Evolutionary conservation across 495 filamentous ascomycete genomes (phyloP), one percentile per base, ranked within the genome.

Genomic region (Rostrohypoxylon terebratum): DNA sequence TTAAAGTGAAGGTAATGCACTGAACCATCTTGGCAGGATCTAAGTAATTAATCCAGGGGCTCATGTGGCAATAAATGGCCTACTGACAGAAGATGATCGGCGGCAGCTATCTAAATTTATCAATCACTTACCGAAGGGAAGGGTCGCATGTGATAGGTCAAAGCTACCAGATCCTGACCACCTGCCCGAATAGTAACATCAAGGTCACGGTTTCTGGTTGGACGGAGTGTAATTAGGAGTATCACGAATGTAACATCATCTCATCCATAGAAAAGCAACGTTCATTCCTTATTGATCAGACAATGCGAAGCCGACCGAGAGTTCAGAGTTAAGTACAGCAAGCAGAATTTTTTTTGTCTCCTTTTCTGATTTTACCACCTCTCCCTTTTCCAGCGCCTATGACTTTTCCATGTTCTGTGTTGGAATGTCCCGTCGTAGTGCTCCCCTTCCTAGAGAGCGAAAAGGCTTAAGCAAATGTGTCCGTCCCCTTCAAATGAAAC

Each of bases 181-280:
- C 69, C 69, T 72, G 69, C 69, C 69, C 69, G 59, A 72, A 72
- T 60, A 23, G 69, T 72, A 50, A 60, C 42, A 45, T 59, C 45
- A 20, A 40, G 51, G 5, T 11, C 53, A 18, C 48, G 50, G 9
- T 47, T 8, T 62, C 16, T 71, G 68, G 68, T 71, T 71, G 57
- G 68, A 33, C 40, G 57, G 23, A 44, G n/a, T 21, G 42, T 47
- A 28, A 62, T 55, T 60, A 62, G 48, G n/a, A 6, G n/a, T 58
- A 28, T 45, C 8, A 53, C 21, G 40, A 28, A 71, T 71, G 68
- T 66, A 71, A 71, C 68, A 57, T 71, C 48, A 54, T 60, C 36
- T 21, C 48, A 40, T 28, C 20, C 9, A n/a, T 60, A 25, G 20
- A 28, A 55, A 55, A n/a, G 53, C 23, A 59, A 51, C 16, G 25